Conservation (phyloP, 495 filamentous ascomycete genomes). For the Aspergillus bridgeri region DNA sequence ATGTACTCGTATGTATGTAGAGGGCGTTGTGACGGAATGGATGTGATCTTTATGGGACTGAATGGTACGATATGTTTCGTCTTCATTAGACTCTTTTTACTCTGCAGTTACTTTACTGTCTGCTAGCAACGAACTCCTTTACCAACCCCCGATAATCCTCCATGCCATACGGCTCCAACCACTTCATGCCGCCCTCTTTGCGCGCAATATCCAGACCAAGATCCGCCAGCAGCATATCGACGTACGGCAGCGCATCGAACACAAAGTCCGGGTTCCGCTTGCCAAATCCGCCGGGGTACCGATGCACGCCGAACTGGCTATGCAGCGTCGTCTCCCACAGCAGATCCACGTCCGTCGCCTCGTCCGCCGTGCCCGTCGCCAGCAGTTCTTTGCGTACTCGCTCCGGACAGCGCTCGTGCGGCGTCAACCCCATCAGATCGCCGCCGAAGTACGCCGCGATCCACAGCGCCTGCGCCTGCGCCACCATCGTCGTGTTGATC, state of each 20-base stretch:
- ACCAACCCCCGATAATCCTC: conserved; percentile 61
- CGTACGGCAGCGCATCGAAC: conserved; percentile 74
- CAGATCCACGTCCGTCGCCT: conserved; percentile 23
- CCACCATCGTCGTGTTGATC: conserved; percentile 58
- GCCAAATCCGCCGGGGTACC: conserved; percentile 64
- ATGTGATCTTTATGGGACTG: too few species aligned
- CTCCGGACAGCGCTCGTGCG: conserved; percentile 22
- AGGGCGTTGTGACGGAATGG: background rate
- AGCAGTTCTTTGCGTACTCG: conserved; percentile 6
- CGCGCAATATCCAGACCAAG: conserved; percentile 50
- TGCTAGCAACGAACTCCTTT: conserved; percentile 42
- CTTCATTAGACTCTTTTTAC: too few species aligned
- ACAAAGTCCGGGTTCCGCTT: conserved; percentile 65
- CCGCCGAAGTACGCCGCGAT: conserved; percentile 60
- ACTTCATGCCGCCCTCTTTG: conserved; percentile 45
- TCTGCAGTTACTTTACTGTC: conserved; percentile 4
- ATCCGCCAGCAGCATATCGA: conserved; percentile 67
- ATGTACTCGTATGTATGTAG: conserved; percentile 8
- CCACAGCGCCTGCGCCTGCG: conserved; percentile 72
- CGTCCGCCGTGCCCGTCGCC: background rate
- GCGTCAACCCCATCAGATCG: conserved; percentile 29
- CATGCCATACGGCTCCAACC: conserved; percentile 53
- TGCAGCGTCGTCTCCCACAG: conserved; percentile 59
- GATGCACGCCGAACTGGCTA: conserved; percentile 64
- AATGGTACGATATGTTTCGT: too few species aligned